Base-by-base conservation (phyloP, 2,329 filamentous ascomycete genomes). In the Teratosphaeria zuluensis region DNA sequence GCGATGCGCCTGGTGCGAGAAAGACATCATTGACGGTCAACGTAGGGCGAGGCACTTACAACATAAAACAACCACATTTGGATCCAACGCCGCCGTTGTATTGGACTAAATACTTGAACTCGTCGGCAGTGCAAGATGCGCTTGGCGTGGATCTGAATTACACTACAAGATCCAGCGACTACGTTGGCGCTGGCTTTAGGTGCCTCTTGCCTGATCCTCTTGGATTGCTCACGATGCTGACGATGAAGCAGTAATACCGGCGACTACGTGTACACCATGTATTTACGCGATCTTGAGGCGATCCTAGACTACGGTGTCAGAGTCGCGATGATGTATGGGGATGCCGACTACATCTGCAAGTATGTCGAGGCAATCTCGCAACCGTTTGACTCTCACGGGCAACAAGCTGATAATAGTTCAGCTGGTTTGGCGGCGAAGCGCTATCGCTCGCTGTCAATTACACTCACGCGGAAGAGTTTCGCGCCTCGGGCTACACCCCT, bases 221-320 rank as follows among this genome's bases (percentile, higher is more conserved):
- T 8, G 42, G n/a, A 48, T n/a, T 21, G 42, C 42, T 24, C 19
- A 11, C 3, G 6, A 2, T 48, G 19, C 42, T 48, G 42, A 48
- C 42, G 16, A 21, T 21, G 16, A 9, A 8, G 42, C 42, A 48
- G 42, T 19, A 9, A 5, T 9, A 58, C 55, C 19, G 60, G 80
- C 46, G 86, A 89, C 69, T 84, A 83, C 62, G 81, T 85, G 56
- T 86, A 84, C 66, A 81, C 81, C 16, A 82, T 82, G 63, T 81
- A 85, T 65, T 75, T 72, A 21, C 63, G 68, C 28, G 74, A 77
- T 59, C 59, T 76, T 11, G 72, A 75, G 58, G 63, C 67, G 72
- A 78, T 61, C 77, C 69, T 77, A 4, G 63, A 71, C 52, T 65
- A 68, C 35, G 74, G 72, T 53, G 70, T 76, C 7, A 67, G 72